Conservation (phyloP, 192 early-diverging fungal species). For the Rhizoclosmatium globosum region DNA sequence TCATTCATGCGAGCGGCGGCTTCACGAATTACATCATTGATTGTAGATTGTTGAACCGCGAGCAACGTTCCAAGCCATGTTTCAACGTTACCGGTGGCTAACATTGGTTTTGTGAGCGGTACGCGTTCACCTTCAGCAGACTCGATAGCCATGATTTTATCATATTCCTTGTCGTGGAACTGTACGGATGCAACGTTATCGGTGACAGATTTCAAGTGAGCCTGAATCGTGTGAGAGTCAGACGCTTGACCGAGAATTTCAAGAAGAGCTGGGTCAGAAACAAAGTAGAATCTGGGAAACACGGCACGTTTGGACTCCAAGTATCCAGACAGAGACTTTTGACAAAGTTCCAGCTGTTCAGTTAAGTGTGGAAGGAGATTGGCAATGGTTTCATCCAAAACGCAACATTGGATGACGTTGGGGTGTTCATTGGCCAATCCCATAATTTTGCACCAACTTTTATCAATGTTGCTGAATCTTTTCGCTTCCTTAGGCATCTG, state of each 20-base stretch:
- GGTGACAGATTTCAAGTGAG: slow-evolving; percentile 67
- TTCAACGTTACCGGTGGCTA: slow-evolving; percentile 70
- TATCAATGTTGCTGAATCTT: slow-evolving; percentile 73
- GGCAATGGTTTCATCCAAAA: slow-evolving; percentile 68
- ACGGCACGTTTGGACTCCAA: slow-evolving; percentile 71
- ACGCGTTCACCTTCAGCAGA: slow-evolving; percentile 69
- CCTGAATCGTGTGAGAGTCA: slow-evolving; percentile 74
- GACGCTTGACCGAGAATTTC: slow-evolving; percentile 72
- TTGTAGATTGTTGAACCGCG: slow-evolving; percentile 61
- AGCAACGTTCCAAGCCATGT: slow-evolving; percentile 69
- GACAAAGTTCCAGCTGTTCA: slow-evolving; percentile 71
- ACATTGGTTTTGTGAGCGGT: slow-evolving; percentile 60
- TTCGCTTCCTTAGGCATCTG: slow-evolving; percentile 77
- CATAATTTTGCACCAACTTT: slow-evolving; percentile 75
- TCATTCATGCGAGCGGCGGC: slow-evolving; percentile 64
- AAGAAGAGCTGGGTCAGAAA: slow-evolving; percentile 69
- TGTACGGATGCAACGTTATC: slow-evolving; percentile 65
- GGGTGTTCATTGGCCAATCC: slow-evolving; percentile 71
- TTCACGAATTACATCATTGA: slow-evolving; percentile 70
- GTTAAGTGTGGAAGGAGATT: slow-evolving; percentile 70
- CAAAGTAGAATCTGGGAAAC: slow-evolving; percentile 72
- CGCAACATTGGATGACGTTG: slow-evolving; percentile 74
- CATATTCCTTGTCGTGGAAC: slow-evolving; percentile 75
- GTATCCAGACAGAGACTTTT: slow-evolving; percentile 70
- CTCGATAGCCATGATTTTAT: slow-evolving; percentile 69